Evolutionary conservation across 2,329 filamentous ascomycete genomes (phyloP), one percentile per base, ranked within the genome.

Genomic region (Fusarium poae): DNA sequence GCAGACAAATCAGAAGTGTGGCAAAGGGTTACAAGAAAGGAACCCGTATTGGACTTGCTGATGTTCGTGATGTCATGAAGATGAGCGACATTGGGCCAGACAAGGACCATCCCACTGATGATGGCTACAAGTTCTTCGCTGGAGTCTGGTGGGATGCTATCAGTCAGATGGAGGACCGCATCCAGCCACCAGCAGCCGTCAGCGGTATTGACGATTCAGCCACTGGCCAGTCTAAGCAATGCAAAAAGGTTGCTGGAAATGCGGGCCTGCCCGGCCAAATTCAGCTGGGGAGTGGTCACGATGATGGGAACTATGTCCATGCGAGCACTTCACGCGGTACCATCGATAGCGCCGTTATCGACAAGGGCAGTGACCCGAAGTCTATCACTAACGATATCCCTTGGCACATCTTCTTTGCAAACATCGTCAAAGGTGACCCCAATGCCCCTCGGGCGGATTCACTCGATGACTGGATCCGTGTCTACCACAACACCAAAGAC

Each of bases 61-160:
- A 51, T 9, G 29, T 57, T 3, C 27, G 35, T n/a, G n/a, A 23
- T 8, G 44, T 34, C 27, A 50, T 43, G 44, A 18, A 18, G 6
- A 21, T 25, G 23, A 37, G 20, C 1, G 42, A 55, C 18, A 34
- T 50, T 10, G 44, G 34, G 1, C 44, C 27, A 8, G 29, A 50
- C 21, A 51, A 42, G 0, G 45, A 51, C 12, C 54, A 57, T 15
- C 54, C 44, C 2, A 51, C 44, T 1, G 44, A 50, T 4, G 35
- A 50, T 7, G 54, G 54, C 5, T 50, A 50, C n/a, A 51, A 51
- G 21, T 20, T 27, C 20, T 42, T 51, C 10, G 54, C 54, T 10
- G 35, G 34, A 5, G 45, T 57, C 21, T 57, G 54, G 54, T 50
- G 45, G 44, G 54, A 57, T 15, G 54, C 45, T 10, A 57, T 43